Evolutionary conservation across 2,329 filamentous ascomycete genomes (phyloP).

Genomic region (Penicillium sp.): DNA sequence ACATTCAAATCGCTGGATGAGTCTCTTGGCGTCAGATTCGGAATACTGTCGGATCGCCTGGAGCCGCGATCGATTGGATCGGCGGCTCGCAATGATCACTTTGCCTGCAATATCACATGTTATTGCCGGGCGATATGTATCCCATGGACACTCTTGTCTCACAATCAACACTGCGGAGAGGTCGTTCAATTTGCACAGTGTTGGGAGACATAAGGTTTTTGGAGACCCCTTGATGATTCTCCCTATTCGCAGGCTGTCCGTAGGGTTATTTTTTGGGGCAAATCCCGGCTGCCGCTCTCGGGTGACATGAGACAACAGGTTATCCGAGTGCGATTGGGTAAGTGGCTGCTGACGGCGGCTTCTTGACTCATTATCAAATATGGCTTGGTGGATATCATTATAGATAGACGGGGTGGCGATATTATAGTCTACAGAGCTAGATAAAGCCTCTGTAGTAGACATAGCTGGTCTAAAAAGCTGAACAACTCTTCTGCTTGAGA

Average conservation of each 20-base stretch:
- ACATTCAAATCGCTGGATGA: slow-evolving; percentile 2
- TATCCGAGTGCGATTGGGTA: too few relatives aligned
- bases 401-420: too few relatives aligned
- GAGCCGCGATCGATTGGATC: slow-evolving; percentile 5
- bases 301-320: too few relatives aligned
- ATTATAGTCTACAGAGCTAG: too few relatives aligned
- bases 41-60: slow-evolving; percentile 11
- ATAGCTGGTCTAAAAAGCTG: too few relatives aligned
- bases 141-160: slow-evolving; percentile 12
- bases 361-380: too few relatives aligned
- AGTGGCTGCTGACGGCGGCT: too few relatives aligned
- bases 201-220: not conserved
- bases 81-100: slow-evolving; percentile 5
- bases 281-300: too few relatives aligned
- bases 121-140: slow-evolving; percentile 10
- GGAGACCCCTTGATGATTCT: not conserved
- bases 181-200: not conserved
- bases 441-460: too few relatives aligned
- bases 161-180: not conserved
- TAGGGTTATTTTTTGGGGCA: too few relatives aligned
- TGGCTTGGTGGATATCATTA: too few relatives aligned
- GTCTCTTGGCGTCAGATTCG: not conserved
- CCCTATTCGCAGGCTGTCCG: not conserved
- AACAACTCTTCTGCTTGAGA: too few relatives aligned
- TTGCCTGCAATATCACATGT: slow-evolving; percentile 11